Conservation (phyloP, 1,284 basidiomycete genomes). For the Ustilago xerochloae region DNA sequence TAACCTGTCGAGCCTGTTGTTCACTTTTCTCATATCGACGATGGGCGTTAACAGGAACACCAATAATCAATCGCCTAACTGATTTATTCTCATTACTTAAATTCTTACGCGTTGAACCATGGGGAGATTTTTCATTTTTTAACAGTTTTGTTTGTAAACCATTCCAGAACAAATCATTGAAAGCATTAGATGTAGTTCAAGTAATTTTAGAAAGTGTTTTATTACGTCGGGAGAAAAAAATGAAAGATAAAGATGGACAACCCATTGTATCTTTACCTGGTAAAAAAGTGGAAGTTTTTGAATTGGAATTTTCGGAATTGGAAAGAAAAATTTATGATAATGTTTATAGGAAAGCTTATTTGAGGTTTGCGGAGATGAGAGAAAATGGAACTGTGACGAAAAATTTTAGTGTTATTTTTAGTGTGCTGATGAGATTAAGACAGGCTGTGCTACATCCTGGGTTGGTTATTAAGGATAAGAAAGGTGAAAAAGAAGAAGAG, state of each 20-base stretch:
- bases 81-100: constrained; percentile 76
- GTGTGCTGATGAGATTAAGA: constrained; percentile 69
- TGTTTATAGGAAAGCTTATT: constrained; percentile 62
- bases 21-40: constrained; percentile 81
- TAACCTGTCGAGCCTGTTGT: constrained; percentile 89
- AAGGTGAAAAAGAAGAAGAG: neutral
- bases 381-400: constrained; percentile 57
- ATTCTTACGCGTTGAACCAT: constrained; percentile 88
- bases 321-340: constrained; percentile 68
- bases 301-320: constrained; percentile 53
- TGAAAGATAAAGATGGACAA: constrained; percentile 85
- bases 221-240: constrained; percentile 88
- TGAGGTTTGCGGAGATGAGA: constrained; percentile 58
- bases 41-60: constrained; percentile 95
- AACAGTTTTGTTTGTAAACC: constrained; percentile 66
- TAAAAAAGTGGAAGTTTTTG: constrained; percentile 75
- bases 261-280: constrained; percentile 87
- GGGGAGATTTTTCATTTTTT: constrained; percentile 72
- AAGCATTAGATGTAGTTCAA: constrained; percentile 65
- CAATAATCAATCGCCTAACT: constrained; percentile 91
- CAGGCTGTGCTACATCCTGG: constrained; percentile 70
- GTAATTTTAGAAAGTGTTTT: constrained; percentile 72
- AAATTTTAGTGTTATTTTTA: constrained; percentile 69
- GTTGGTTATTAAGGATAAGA: constrained; percentile 64
- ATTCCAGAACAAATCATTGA: constrained; percentile 61